These are phyloP conservation scores for Candolleomyces eurysporus DNA, from an alignment of 768 basidiomycete species.

Conservation along the genomic window DNA sequence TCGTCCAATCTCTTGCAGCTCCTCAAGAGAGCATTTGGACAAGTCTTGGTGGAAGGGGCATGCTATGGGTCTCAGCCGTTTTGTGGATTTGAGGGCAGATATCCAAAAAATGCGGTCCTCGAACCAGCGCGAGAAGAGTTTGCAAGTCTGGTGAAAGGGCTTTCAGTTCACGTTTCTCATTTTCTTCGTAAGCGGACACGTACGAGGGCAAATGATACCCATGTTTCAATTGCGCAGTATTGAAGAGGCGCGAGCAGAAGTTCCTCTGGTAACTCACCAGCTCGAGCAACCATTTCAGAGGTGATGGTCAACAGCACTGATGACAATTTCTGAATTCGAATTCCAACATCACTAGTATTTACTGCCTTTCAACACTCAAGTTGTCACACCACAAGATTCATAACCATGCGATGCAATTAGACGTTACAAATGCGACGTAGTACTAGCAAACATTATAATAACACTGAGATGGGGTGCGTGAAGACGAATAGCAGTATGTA, in stretches of 20 bases:
- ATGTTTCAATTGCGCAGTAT: conserved; percentile 20
- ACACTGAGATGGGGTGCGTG: conserved; percentile 19
- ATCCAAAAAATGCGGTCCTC: conserved; percentile 28
- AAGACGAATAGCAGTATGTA: conserved; percentile 16
- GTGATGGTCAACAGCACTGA: background rate
- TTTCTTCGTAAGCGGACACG: background rate
- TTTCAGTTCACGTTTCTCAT: background rate
- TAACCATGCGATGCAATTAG: conserved; percentile 4
- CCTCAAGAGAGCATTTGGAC: conserved; percentile 11
- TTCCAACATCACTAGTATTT: no score
- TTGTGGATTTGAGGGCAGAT: conserved; percentile 20
- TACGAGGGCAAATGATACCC: conserved; percentile 21
- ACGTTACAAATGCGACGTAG: conserved; percentile 10
- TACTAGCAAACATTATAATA: conserved; percentile 7
- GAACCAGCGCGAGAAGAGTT: conserved; percentile 17
- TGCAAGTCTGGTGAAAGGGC: conserved; percentile 17
- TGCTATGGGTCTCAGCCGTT: conserved; percentile 23
- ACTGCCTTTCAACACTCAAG: background rate
- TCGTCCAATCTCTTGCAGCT: conserved; percentile 23
- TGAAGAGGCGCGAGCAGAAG: conserved; percentile 20
- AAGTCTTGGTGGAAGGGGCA: conserved; percentile 26
- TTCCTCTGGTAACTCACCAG: conserved; percentile 19
- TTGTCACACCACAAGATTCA: background rate
- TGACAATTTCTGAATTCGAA: no score
- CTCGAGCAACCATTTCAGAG: background rate